Percentiles rank a stretch among this genome's conserved stretches.
These are phyloP conservation scores for Osmozyma mogii DNA, from an alignment of 805 yeast species.

Conservation along the genomic window DNA sequence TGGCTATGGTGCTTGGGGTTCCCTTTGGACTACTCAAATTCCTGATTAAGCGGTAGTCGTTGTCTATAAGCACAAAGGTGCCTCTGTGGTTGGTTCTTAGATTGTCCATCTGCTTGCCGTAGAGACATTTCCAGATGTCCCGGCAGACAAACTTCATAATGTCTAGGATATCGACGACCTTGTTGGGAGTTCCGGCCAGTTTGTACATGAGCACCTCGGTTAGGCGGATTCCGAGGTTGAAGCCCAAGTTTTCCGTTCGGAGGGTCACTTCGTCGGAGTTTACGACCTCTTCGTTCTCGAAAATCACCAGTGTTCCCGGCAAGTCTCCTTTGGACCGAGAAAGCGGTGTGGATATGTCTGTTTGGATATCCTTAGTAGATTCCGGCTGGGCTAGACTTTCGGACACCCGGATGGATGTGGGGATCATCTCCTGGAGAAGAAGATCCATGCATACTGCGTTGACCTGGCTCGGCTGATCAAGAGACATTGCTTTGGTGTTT, in stretches of 20 bases:
- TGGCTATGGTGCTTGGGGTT: conserved; percentile 34
- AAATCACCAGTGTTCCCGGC: conserved; percentile 37
- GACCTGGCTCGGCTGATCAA: too few relatives aligned
- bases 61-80: conserved; percentile 72
- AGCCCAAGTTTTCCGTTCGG: conserved; percentile 67
- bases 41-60: conserved; percentile 45
- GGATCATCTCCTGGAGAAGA: conserved; percentile 69
- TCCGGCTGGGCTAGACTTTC: conserved; percentile 29
- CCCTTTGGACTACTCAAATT: conserved; percentile 43
- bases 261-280: conserved; percentile 44
- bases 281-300: conserved; percentile 26
- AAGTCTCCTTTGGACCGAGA: conserved; percentile 23
- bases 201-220: conserved; percentile 41
- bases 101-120: conserved; percentile 84
- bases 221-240: conserved; percentile 52
- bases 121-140: conserved; percentile 79
- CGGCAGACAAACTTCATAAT: conserved; percentile 89
- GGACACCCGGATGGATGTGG: conserved; percentile 60
- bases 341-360: conserved; percentile 20
- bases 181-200: conserved; percentile 21
- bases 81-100: conserved; percentile 88
- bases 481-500: too few relatives aligned
- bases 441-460: conserved; percentile 51
- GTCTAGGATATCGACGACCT: conserved; percentile 60
- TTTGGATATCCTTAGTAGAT: conserved; percentile 13